Conservation (phyloP, 306 rosid species). For the Potentilla sterilis region DNA sequence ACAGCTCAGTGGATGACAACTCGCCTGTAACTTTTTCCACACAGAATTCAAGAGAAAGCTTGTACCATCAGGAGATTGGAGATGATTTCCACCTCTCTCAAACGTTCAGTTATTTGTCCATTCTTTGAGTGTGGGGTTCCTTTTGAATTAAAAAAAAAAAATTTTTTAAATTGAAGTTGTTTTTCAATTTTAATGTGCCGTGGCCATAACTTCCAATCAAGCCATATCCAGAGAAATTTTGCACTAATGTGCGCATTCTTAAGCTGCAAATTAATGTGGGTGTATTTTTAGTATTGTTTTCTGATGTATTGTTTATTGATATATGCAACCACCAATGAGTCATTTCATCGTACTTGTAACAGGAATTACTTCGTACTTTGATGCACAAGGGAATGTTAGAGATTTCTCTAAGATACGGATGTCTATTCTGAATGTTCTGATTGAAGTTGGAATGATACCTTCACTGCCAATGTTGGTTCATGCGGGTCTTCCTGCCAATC, state of each 20-base stretch:
- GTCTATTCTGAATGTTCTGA: constrained; percentile 48
- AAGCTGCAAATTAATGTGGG: neutral
- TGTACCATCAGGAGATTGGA: neutral
- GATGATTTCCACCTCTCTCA: neutral
- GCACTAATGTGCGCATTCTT: neutral
- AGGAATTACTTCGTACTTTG: constrained; percentile 84
- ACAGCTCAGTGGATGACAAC: neutral
- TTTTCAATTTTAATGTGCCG: neutral
- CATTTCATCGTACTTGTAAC: constrained; percentile 24
- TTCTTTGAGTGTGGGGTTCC: too few relatives aligned
- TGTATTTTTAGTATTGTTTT: neutral
- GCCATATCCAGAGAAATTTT: neutral
- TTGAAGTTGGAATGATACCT: constrained; percentile 63
- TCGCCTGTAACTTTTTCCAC: neutral
- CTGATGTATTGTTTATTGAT: neutral
- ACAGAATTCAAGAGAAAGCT: neutral
- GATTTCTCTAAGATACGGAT: constrained; percentile 52
- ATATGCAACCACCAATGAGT: constrained; percentile 6
- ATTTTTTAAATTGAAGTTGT: neutral
- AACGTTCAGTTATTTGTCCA: neutral
- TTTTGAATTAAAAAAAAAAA: too few relatives aligned
- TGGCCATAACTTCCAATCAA: neutral
- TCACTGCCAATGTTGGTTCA: constrained; percentile 61
- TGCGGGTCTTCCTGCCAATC: constrained; percentile 73
- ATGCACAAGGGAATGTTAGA: constrained; percentile 64